Conservation (phyloP, 208 protist species). For the Wallacemonas sp. region DNA sequence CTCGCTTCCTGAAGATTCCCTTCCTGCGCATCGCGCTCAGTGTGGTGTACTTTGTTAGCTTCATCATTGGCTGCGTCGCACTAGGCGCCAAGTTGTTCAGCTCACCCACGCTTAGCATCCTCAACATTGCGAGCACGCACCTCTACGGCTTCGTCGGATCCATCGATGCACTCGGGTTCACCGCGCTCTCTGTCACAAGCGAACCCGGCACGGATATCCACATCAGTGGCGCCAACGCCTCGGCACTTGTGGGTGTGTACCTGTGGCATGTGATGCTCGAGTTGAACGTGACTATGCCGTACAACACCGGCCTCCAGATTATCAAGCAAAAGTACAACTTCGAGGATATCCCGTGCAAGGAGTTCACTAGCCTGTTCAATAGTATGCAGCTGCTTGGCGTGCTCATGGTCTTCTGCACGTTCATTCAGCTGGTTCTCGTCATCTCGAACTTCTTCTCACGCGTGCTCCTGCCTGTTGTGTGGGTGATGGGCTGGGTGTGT, state of each 20-base stretch:
- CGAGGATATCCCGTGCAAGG: slow-evolving; percentile 53
- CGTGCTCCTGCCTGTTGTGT: slow-evolving; percentile 50
- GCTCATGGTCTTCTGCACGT: slow-evolving; percentile 40
- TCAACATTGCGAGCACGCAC: slow-evolving; percentile 28
- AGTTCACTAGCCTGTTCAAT: slow-evolving; percentile 35
- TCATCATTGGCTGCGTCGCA: slow-evolving; percentile 28
- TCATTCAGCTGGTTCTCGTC: slow-evolving; percentile 36
- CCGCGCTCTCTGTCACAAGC: too few species aligned
- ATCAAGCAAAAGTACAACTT: slow-evolving; percentile 41
- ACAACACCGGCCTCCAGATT: slow-evolving; percentile 26
- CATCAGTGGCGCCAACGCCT: slow-evolving; percentile 44
- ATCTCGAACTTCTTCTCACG: slow-evolving; percentile 45
- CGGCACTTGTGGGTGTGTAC: slow-evolving; percentile 16
- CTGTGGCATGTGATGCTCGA: slow-evolving; percentile 30
- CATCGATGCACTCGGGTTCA: too few species aligned
- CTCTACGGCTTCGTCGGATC: slow-evolving; percentile 20
- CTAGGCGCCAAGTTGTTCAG: slow-evolving; percentile 33
- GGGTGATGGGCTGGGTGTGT: slow-evolving; percentile 44
- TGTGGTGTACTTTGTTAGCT: slow-evolving; percentile 28
- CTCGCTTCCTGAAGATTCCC: slow-evolving; percentile 17
- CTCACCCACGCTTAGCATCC: slow-evolving; percentile 25
- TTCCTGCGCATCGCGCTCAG: slow-evolving; percentile 30
- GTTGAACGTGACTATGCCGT: slow-evolving; percentile 36
- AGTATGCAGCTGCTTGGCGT: slow-evolving; percentile 44
- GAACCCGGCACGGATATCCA: slow-evolving; percentile 23